These are phyloP conservation scores for Kregervanrija delftensis DNA, from an alignment of 805 yeast genomes.

Conservation along the genomic window DNA sequence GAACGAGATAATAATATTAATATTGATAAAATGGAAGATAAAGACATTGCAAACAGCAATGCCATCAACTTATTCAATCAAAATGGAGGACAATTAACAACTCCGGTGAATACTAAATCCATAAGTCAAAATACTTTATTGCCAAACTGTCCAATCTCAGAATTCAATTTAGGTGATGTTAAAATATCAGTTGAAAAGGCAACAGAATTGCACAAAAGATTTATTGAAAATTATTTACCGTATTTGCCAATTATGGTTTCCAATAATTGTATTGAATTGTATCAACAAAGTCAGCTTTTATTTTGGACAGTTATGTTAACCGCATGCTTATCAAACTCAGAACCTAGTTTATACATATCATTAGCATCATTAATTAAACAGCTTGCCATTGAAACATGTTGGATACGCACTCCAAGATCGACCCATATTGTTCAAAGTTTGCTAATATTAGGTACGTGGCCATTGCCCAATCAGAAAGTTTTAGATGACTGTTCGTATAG, in stretches of 20 bases:
- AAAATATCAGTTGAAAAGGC: slow-evolving; percentile 62
- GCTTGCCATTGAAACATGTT: slow-evolving; percentile 84
- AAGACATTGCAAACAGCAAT: too few relatives aligned
- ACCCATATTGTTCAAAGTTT: slow-evolving; percentile 91
- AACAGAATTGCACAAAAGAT: slow-evolving; percentile 60
- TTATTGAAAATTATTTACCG: slow-evolving; percentile 62
- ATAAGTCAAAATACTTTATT: slow-evolving; percentile 13
- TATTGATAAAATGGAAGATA: too few relatives aligned
- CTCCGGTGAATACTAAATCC: slow-evolving; percentile 14
- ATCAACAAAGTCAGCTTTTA: slow-evolving; percentile 73
- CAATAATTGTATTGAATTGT: slow-evolving; percentile 64
- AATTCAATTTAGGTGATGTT: slow-evolving; percentile 74
- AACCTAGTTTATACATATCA: slow-evolving; percentile 71
- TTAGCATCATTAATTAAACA: slow-evolving; percentile 75
- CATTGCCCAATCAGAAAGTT: slow-evolving; percentile 85
- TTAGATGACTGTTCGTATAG: slow-evolving; percentile 88
- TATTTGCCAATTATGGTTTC: slow-evolving; percentile 75
- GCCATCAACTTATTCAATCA: too few relatives aligned
- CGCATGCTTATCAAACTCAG: slow-evolving; percentile 81
- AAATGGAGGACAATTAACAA: slow-evolving; percentile 5
- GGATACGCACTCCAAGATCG: slow-evolving; percentile 89
- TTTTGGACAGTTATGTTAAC: slow-evolving; percentile 91
- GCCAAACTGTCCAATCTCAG: slow-evolving; percentile 36
- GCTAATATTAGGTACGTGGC: slow-evolving; percentile 83
- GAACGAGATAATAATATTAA: too few relatives aligned